phyloP scores from a whole-genome alignment of 1,284 basidiomycete genomes.

The Pseudozyma sp. region DNA sequence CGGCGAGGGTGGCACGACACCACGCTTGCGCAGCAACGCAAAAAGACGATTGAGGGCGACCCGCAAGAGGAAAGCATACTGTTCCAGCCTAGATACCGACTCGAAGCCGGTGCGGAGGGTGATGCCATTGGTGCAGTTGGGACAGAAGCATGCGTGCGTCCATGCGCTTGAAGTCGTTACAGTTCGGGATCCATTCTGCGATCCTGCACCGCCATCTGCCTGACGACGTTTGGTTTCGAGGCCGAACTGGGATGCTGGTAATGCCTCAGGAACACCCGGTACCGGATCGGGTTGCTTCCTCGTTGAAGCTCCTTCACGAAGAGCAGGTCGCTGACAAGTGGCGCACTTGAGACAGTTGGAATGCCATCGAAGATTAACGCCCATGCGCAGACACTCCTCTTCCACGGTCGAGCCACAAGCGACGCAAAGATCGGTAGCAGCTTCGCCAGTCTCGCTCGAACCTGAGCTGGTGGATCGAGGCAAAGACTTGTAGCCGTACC shows the following conservation, averaged over 20 bases:
- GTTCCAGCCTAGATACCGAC: constrained; percentile 91
- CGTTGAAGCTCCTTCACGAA: constrained; percentile 37
- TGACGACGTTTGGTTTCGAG: constrained; percentile 51
- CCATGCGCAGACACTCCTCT: constrained; percentile 93
- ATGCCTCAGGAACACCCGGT: constrained; percentile 35
- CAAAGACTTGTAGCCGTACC: constrained; percentile 64
- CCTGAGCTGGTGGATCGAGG: constrained; percentile 58
- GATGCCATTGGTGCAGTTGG: constrained; percentile 75
- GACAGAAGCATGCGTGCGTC: constrained; percentile 74
- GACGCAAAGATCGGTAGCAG: constrained; percentile 83
- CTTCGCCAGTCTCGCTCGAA: constrained; percentile 61
- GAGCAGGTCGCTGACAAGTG: constrained; percentile 73
- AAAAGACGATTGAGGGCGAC: constrained; percentile 93
- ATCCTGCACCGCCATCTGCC: constrained; percentile 11
- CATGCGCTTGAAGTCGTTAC: constrained; percentile 15
- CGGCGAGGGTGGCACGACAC: constrained; percentile 83
- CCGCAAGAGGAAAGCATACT: constrained; percentile 96
- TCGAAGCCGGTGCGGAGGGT: constrained; percentile 77
- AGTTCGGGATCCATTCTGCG: constrained; percentile 18
- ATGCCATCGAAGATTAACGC: constrained; percentile 96
- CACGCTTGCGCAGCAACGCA: constrained; percentile 88
- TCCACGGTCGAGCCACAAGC: constrained; percentile 91
- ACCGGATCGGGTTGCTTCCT: constrained; percentile 38
- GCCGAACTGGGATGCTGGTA: constrained; percentile 55
- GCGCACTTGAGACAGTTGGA: constrained; percentile 87